Evolutionary conservation across 257 asterid genomes (phyloP).

Genomic region (Ocimum tenuiflorum): DNA sequence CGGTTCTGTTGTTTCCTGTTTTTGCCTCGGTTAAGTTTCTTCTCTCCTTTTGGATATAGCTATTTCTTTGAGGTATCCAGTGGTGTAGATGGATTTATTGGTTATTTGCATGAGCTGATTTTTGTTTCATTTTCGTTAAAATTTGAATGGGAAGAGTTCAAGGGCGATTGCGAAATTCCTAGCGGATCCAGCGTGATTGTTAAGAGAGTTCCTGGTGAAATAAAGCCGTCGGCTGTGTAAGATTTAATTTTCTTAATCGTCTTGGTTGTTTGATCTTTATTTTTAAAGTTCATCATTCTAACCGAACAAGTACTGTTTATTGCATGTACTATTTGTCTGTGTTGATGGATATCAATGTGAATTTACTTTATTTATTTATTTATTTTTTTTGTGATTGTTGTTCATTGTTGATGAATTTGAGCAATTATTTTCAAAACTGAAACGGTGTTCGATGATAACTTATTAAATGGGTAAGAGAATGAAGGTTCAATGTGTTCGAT

Average conservation of each 20-base stretch:
- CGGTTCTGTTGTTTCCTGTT: neutral
- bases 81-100: neutral
- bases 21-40: neutral
- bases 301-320: slow-evolving; percentile 9
- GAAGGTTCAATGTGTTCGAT: neutral
- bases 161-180: slow-evolving; percentile 51
- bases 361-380: neutral
- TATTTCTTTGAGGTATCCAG: neutral
- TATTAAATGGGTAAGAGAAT: neutral
- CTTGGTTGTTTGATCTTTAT: neutral
- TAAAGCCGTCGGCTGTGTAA: slow-evolving; percentile 35
- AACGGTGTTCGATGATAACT: neutral
- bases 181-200: slow-evolving; percentile 72
- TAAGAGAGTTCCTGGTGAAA: slow-evolving; percentile 69
- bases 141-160: slow-evolving; percentile 37
- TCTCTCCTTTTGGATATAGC: neutral
- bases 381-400: neutral
- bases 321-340: neutral
- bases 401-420: neutral
- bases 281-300: neutral
- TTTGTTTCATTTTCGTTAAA: neutral
- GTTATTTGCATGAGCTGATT: slow-evolving; percentile 1
- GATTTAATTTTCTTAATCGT: slow-evolving; percentile 19
- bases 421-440: neutral
- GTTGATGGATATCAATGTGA: neutral